Base-by-base conservation (phyloP, 345 rosid genomes). In the Eutrema japonicum region DNA sequence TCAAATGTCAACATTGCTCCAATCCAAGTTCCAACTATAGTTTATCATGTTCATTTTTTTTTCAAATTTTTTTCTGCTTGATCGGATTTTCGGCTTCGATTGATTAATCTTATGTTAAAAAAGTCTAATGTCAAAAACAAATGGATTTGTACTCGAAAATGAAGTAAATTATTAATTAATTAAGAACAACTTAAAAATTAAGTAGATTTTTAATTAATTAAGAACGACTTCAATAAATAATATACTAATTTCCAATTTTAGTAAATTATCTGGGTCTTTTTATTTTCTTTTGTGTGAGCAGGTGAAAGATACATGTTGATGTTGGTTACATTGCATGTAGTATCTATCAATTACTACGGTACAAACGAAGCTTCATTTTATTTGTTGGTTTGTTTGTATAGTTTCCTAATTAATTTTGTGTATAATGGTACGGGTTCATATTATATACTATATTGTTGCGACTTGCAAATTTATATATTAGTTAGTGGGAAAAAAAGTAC, bases 301-400 rank as follows among this genome's bases (percentile, higher is more conserved):
- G 66, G 36, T 27, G 36, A 42, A 61, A 13, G 12, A 42, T 38
- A 43, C 66, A 62, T 62, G n/a, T 45, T 62, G 5, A 62, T 62
- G 38, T 45, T 62, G 3, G 38, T 13, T 45, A 62, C 37, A 29
- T 29, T 27, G 38, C 27, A 62, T 30, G 66, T 27, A 8, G 26
- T 33, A 64, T 61, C 11, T 64, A 35, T 64, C 18, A 64, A 33
- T 64, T 64, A 47, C 13, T 63, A 45, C 52, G 29, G 52, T 45
- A 29, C 27, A 32, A 30, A 33, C 3, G 56, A 64, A 48, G 35
- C 18, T 45, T 45, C 49, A 26, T 37, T 8, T 51, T 37, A 0
- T 50, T 3, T 11, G 7, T 49, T 22, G 11, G 3, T 65, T 65
- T 18, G 22, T 18, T 18, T 18, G 22, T 18, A 18, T 18, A 18